Evolutionary conservation across 768 basidiomycete genomes (phyloP), one percentile per base, ranked within the genome.

Genomic region (Trametes cubensis): DNA sequence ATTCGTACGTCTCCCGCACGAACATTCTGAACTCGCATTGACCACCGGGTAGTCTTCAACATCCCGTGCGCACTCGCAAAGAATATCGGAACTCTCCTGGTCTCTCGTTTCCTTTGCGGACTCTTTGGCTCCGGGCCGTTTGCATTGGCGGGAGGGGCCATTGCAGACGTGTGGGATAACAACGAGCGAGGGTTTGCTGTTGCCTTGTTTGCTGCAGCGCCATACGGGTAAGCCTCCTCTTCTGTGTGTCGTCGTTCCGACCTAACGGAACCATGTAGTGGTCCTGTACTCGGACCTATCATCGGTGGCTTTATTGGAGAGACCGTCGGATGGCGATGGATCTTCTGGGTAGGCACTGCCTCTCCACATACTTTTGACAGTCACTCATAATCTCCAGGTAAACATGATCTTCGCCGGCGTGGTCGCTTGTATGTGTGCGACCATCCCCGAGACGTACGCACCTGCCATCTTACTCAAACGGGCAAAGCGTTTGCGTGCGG

Each of bases 251-350:
- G 14, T 6, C 2, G 14, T 18, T 0, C 25, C 3, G 2, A 1
- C 6, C 42, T 44, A 6, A 51, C 28, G 0, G 21, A 1, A 2
- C 3, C 2, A 5, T 34, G 10, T 20, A 59, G 58, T 0, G 79
- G 76, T 48, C 80, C 79, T 1, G 76, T 82, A 0, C 46, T 83
- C 20, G 86, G 85, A 2, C 87, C 82, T 2, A 78, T 84, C 54
- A 75, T 81, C 25, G 82, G 81, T 50, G 80, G 80, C 6, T 78
- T 78, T 53, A 77, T 80, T 58, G 75, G 78, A 5, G 77, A 79
- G 56, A 73, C 69, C 39, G 61, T 77, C 28, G 79, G 79, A 11
- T 76, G 75, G 76, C 70, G 73, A 4, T 75, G 74, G 74, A 73
- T 76, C 41, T 66, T 75, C 55, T 76, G 75, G 74, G 74, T 59